Percentiles rank a stretch among this genome's conserved stretches.
These are phyloP conservation scores for Asclepias syriaca DNA, from an alignment of 257 asterid genomes.

Conservation along the genomic window DNA sequence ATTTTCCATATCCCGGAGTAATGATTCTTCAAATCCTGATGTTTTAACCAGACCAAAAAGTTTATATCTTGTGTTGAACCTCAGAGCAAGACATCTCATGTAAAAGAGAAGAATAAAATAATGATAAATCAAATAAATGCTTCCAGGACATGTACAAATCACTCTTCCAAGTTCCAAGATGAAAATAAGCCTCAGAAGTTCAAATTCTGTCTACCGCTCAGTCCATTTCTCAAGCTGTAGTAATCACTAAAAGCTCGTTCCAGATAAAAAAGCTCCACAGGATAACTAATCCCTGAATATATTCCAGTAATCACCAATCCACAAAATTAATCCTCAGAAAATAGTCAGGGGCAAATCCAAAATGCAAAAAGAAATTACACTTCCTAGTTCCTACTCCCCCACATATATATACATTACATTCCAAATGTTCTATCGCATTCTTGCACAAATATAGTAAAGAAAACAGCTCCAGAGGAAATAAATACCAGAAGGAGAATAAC, in stretches of 20 bases:
- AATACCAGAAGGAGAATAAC: conserved; percentile 42
- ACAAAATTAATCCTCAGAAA: background rate
- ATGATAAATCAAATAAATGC: background rate
- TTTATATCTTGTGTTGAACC: background rate
- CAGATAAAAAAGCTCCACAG: background rate
- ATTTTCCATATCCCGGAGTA: background rate
- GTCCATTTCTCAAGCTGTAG: background rate
- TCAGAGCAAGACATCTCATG: background rate
- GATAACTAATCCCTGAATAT: background rate
- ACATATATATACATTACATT: background rate
- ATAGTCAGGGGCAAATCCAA: background rate
- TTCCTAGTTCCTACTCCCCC: background rate
- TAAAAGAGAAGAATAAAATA: background rate
- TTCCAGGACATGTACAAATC: background rate
- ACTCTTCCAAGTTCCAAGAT: background rate
- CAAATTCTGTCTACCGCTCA: background rate
- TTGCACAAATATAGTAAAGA: conserved; percentile 6
- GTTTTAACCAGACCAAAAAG: background rate
- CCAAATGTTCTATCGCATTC: background rate
- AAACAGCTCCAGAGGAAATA: conserved; percentile 14
- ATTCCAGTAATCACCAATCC: background rate
- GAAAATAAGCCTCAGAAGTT: background rate
- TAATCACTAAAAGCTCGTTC: conserved; percentile 4
- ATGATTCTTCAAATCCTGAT: background rate
- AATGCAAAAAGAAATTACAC: background rate